These are phyloP conservation scores for Ciborinia camelliae DNA, from an alignment of 2,329 filamentous ascomycete species.

Conservation along the genomic window DNA sequence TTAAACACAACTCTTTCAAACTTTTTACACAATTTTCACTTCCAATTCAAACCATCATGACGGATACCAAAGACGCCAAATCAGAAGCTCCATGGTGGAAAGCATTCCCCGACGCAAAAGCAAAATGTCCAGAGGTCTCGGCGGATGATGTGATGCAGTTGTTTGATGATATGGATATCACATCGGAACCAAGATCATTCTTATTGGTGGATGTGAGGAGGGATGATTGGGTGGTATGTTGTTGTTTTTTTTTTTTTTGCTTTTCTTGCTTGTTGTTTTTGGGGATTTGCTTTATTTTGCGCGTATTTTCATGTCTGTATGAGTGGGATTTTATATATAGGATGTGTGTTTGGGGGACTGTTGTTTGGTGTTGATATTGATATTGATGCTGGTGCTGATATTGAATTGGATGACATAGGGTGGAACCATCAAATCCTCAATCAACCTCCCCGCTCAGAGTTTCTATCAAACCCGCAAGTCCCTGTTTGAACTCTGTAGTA, in stretches of 20 bases:
- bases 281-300: fast-evolving
- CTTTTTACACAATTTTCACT: not conserved
- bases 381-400: constrained; percentile 4
- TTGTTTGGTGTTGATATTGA: not conserved
- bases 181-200: constrained; percentile 39
- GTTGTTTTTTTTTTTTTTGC: no score
- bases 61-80: constrained; percentile 5
- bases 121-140: constrained; percentile 41
- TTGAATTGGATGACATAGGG: constrained; percentile 45
- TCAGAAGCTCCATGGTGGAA: constrained; percentile 28
- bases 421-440: constrained; percentile 55
- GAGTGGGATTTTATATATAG: no score
- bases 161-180: constrained; percentile 41
- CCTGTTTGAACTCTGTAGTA: constrained; percentile 49
- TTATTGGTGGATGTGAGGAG: constrained; percentile 53
- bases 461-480: constrained; percentile 50
- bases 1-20: not conserved
- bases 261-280: not conserved
- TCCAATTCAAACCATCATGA: constrained; percentile 18
- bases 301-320: not conserved
- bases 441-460: constrained; percentile 56
- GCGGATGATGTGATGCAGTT: constrained; percentile 42
- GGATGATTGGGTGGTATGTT: constrained; percentile 47
- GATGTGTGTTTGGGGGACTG: no score
- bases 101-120: constrained; percentile 44